Evolutionary conservation across 2,329 filamentous ascomycete species (phyloP), one percentile per base, ranked within the genome.

Genomic region (Tolypocladium sp.): DNA sequence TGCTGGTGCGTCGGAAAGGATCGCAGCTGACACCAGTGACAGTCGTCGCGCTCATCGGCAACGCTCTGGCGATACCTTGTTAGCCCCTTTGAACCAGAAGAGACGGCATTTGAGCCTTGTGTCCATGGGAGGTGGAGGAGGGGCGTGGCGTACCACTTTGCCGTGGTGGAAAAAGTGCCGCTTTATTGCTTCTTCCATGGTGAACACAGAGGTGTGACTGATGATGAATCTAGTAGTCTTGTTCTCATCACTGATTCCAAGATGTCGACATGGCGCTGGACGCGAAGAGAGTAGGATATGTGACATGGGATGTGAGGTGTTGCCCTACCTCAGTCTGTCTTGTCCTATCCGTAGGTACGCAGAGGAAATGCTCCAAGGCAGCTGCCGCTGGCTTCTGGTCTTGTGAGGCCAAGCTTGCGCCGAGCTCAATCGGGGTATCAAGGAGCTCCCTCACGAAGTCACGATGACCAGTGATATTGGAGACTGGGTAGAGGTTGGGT

Each of bases 21-120:
- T 8, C 81, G 79, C 40, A 87, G 74, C 67, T 87, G 84, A 66
- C 85, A 88, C 74, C 77, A 84, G 64, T 87, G 84, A 63, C 84
- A 87, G n/a, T 68, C 63, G 2, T 65, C 58, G 56, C 75, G 75
- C 56, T 81, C 77, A 5, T 70, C 69, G 22, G 73, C 65, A 20
- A 65, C 64, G 51, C 69, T 69, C 74, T 79, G 60, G 9, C 9
- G 27, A 12, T 20, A 2, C 37, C 9, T 40, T 12, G 33, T 56
- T 13, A 56, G 15, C 38, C 20, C 17, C 6, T 12, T 17, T 5
- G 25, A 9, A n/a, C 9, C 13, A 5, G 5, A 22, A 12, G 27
- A 10, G 13, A 33, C 27, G 46, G 8, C 25, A n/a, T 35, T 54
- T 62, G 38, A 63, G 57, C 17, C 44, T 8, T 38, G 3, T 25